These are phyloP conservation scores for Cetradonia linearis DNA, from an alignment of 495 filamentous ascomycete genomes.

Conservation along the genomic window DNA sequence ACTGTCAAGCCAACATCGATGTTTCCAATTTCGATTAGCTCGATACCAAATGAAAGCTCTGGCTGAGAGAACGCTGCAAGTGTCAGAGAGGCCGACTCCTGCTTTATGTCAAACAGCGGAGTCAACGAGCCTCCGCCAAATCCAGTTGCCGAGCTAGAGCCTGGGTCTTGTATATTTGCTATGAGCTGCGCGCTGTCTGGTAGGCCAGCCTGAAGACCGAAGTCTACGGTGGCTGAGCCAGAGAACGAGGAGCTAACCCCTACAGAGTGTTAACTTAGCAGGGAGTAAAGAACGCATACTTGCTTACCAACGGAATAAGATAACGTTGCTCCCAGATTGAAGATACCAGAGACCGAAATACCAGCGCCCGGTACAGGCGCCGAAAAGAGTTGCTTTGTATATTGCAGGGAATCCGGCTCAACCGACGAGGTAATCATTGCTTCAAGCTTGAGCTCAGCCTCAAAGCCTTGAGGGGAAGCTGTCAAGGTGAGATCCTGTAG, in stretches of 20 bases:
- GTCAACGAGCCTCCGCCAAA: conserved; percentile 22
- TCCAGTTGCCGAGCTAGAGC: conserved; percentile 24
- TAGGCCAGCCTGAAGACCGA: conserved; percentile 26
- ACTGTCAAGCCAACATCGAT: conserved; percentile 26
- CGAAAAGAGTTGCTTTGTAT: conserved; percentile 23
- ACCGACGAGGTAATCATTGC: conserved; percentile 20
- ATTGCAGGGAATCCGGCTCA: conserved; percentile 4
- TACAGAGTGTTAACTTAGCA: background rate
- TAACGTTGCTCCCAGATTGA: conserved; percentile 27
- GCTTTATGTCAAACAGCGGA: conserved; percentile 26
- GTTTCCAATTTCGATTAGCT: conserved; percentile 24
- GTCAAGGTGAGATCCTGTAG: conserved; percentile 24
- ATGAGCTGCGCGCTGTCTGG: conserved; percentile 27
- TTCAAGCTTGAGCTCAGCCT: conserved; percentile 27
- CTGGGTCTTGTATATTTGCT: conserved; percentile 20
- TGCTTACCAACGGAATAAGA: conserved; percentile 24
- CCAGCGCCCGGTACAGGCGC: conserved; percentile 26
- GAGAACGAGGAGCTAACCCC: conserved; percentile 23
- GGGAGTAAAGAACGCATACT: background rate
- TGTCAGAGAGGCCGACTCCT: conserved; percentile 20
- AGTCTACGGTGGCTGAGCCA: conserved; percentile 26
- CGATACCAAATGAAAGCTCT: conserved; percentile 28
- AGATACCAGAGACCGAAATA: conserved; percentile 24
- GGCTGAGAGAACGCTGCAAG: conserved; percentile 29
- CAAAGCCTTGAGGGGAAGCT: conserved; percentile 24